Evolutionary conservation across 768 basidiomycete species (phyloP), one percentile per base, ranked within the genome.

Genomic region (Dacryopinax spathularia): DNA sequence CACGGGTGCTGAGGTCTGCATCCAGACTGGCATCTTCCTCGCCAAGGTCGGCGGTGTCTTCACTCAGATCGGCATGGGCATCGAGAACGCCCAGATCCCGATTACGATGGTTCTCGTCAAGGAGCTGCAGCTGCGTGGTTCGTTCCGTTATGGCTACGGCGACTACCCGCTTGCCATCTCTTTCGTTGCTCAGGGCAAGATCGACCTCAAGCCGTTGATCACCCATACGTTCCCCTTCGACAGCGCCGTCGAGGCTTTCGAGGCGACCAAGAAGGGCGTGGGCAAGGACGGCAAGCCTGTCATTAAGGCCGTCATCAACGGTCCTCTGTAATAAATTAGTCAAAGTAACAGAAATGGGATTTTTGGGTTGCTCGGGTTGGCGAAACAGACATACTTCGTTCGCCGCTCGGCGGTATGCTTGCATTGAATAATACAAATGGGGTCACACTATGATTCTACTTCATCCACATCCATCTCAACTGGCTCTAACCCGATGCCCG

Each of bases 1-100:
- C 13, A 91, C 88, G 63, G 93, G 94, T 31, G 93, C 94, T 2
- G 91, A 95, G 73, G 85, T 85, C 5, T 95, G 91, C 60, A 89
- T 96, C 65, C 91, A 91, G 73, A 93, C 89, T 43, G 91, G 83
- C 13, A 75, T 92, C 66, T 81, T 83, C 70, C 75, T 94, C 60
- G 86, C 83, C 64, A 86, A 85, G 75, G 75, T 80, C 34, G 90
- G 91, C 63, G 74, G 75, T n/a, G 75, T 68, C 9, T 69, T 65
- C 63, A 69, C 73, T 12, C 71, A 91, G 83, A 88, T 95, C 66
- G 93, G 93, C 59, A 90, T 90, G 84, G 94, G 93, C 18, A 78
- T 80, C 48, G 80, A 89, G 6, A 82, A 93, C 64, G 80, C 92
- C 62, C 80, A 78, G 10, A 76, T 96, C 65, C 88, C 93, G 31